Conservation (phyloP, 352 stramenopile genomes). For the Sclerospora graminicola region DNA sequence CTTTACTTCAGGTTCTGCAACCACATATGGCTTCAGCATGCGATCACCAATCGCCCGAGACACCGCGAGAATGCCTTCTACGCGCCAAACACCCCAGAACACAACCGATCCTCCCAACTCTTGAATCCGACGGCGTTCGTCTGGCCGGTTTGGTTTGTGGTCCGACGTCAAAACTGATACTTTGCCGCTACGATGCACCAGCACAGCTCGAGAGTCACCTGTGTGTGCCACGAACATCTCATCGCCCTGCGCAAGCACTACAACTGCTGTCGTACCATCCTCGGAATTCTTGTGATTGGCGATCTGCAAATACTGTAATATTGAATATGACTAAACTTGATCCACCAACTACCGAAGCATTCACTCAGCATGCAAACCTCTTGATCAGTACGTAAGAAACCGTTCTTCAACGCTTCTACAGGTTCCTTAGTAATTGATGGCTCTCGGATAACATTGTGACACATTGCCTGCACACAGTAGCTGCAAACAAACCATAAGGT, state of each 20-base stretch:
- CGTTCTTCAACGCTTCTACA: conserved; percentile 58
- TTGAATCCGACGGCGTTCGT: conserved; percentile 85
- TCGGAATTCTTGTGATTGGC: conserved; percentile 72
- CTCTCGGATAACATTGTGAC: conserved; percentile 74
- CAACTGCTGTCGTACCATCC: conserved; percentile 87
- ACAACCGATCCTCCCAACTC: conserved; percentile 84
- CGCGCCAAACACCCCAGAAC: conserved; percentile 88
- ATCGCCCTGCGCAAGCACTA: conserved; percentile 60
- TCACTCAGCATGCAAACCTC: conserved; percentile 27
- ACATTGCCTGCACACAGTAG: conserved; percentile 77
- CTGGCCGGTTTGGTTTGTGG: conserved; percentile 87
- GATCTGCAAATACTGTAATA: conserved; percentile 67
- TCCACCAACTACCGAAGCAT: no score
- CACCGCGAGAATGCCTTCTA: conserved; percentile 90
- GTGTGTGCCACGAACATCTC: conserved; percentile 85
- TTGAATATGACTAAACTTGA: not conserved
- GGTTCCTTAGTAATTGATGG: conserved; percentile 56
- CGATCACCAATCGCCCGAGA: conserved; percentile 88
- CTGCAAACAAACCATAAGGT: conserved; percentile 16
- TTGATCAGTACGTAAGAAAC: conserved; percentile 68
- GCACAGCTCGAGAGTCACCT: conserved; percentile 83
- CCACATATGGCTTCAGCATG: conserved; percentile 89
- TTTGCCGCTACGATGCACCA: conserved; percentile 76
- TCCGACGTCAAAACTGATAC: conserved; percentile 75
- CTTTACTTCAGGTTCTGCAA: conserved; percentile 84